A percentile compares a stretch with the other conserved stretches of the same genome.
These are phyloP conservation scores for Globisporangium echinulatum DNA, from an alignment of 352 stramenopile species.

Conservation along the genomic window DNA sequence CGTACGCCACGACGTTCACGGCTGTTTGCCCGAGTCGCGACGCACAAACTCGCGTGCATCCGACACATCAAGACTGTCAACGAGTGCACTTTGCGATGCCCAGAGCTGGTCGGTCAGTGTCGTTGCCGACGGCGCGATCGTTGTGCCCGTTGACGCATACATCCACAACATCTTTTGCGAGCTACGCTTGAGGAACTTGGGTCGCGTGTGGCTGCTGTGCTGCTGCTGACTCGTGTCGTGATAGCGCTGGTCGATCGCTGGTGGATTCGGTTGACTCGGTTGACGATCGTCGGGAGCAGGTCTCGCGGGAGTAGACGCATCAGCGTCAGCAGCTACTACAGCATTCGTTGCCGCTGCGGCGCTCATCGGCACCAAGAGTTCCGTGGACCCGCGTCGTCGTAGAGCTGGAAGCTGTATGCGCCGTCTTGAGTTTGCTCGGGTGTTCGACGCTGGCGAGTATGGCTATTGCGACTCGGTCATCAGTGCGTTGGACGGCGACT, in stretches of 20 bases:
- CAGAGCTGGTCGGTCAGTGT: conserved; percentile 4
- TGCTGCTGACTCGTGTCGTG: neutral
- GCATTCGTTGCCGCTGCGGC: too few relatives aligned
- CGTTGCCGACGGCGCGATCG: neutral
- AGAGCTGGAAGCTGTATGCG: neutral
- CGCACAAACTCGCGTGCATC: neutral
- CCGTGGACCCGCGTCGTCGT: too few relatives aligned
- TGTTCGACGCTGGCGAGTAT: too few relatives aligned
- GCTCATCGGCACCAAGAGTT: too few relatives aligned
- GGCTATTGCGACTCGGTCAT: neutral
- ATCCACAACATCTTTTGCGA: neutral
- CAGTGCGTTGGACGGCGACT: neutral
- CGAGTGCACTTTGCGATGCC: neutral
- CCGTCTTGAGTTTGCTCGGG: too few relatives aligned
- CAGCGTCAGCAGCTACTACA: too few relatives aligned
- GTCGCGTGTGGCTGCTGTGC: neutral
- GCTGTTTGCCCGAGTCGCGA: neutral
- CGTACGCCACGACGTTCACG: too few relatives aligned
- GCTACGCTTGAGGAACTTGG: neutral
- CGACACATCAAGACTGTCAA: neutral
- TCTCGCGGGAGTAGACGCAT: too few relatives aligned
- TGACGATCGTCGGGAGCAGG: too few relatives aligned
- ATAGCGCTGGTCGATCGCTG: neutral
- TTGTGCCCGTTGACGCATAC: neutral
- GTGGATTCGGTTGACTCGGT: neutral